phyloP scores from a whole-genome alignment of 257 asterid species.

The Sherardia arvensis region DNA sequence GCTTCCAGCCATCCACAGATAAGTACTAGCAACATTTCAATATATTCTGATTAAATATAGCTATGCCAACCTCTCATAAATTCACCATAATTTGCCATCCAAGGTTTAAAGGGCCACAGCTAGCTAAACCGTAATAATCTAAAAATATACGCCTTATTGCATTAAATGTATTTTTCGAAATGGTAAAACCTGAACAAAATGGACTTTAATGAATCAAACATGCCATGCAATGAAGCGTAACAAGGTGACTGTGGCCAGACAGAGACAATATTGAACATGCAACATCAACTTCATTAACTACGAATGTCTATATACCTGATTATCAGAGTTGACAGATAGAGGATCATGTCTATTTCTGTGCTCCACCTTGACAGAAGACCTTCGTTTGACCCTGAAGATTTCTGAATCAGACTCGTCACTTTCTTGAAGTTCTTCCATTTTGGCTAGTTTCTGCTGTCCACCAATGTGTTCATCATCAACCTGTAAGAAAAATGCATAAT shows the following conservation, averaged over 20 bases:
- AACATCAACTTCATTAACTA: background rate
- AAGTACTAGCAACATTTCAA: background rate
- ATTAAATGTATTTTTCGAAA: background rate
- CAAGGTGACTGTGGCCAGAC: too few species aligned
- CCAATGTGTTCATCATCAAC: slow-evolving; percentile 15
- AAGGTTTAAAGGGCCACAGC: background rate
- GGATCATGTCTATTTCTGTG: slow-evolving; percentile 32
- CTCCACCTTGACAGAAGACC: slow-evolving; percentile 52
- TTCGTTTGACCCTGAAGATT: slow-evolving; percentile 76
- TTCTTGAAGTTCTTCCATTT: slow-evolving; percentile 26
- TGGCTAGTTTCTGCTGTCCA: slow-evolving; percentile 20
- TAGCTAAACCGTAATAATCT: background rate
- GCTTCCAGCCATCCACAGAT: background rate
- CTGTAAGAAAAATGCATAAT: slow-evolving; percentile 7
- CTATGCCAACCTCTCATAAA: background rate
- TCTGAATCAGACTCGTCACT: slow-evolving; percentile 82
- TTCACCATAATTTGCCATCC: background rate
- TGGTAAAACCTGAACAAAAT: slow-evolving; percentile 1
- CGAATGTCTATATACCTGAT: slow-evolving; percentile 38
- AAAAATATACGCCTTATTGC: too few species aligned
- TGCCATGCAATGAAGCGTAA: background rate
- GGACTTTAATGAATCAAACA: background rate
- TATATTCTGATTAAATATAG: background rate
- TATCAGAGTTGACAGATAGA: slow-evolving; percentile 30
- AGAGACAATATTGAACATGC: background rate